phyloP scores from a whole-genome alignment of 345 rosid genomes.

The Syzygium oleosum region DNA sequence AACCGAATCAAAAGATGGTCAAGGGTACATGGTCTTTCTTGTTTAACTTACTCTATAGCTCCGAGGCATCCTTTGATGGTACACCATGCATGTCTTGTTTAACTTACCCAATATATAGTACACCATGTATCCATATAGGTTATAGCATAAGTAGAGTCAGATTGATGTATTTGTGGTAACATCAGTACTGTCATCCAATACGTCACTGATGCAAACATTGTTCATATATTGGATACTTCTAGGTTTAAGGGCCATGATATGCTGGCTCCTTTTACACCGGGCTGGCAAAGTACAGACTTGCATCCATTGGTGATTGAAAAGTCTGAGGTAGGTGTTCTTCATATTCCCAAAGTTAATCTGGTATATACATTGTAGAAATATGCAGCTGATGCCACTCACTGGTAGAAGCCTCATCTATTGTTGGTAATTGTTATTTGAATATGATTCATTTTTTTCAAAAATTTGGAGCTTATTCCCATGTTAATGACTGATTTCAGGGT shows the following conservation, averaged over 20 bases:
- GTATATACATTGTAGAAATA: neutral
- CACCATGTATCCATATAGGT: neutral
- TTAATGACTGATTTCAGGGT: constrained; percentile 40
- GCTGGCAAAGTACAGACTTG: constrained; percentile 77
- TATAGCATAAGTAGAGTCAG: neutral
- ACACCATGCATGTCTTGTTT: no score
- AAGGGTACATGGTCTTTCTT: constrained; percentile 22
- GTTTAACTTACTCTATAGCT: neutral
- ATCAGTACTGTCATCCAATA: neutral
- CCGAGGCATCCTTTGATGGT: neutral
- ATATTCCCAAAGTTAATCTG: neutral
- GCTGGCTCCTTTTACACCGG: constrained; percentile 99
- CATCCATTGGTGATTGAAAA: constrained; percentile 75
- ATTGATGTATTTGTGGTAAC: neutral
- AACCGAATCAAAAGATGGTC: constrained; percentile 8
- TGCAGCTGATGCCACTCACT: neutral
- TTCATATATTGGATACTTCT: neutral
- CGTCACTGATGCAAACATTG: neutral
- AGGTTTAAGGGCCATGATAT: constrained; percentile 94
- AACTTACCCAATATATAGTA: neutral
- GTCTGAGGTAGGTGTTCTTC: constrained; percentile 50
- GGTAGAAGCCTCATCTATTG: neutral
- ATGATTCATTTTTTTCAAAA: neutral
- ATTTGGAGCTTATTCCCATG: neutral
- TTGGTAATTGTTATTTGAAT: neutral